Evolutionary conservation across 1,284 basidiomycete genomes (phyloP).

Genomic region (Pisolithus thermaeus): DNA sequence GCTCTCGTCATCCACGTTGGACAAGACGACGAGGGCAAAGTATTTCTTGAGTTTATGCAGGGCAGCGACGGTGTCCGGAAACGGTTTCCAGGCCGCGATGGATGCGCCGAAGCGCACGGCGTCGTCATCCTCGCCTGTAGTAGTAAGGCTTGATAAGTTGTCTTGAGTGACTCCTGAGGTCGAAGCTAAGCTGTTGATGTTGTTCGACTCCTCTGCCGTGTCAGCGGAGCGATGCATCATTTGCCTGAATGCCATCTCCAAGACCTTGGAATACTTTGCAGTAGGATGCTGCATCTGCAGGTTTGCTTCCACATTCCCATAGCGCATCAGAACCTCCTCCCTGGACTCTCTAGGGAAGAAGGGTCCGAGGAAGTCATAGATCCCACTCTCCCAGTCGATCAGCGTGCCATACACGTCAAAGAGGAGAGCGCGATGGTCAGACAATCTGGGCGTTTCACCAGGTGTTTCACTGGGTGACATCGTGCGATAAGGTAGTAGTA

Average conservation of each 20-base stretch:
- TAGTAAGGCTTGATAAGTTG: conserved; percentile 13
- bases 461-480: neutral
- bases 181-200: neutral
- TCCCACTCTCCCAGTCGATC: conserved; percentile 66
- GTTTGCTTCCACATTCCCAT: conserved; percentile 47
- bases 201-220: neutral
- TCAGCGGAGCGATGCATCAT: conserved; percentile 10
- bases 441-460: conserved; percentile 9
- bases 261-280: conserved; percentile 55
- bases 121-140: conserved; percentile 8
- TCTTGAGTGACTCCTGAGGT: conserved; percentile 12
- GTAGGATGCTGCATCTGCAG: conserved; percentile 52
- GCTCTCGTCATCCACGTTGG: conserved; percentile 65
- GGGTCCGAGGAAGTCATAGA: conserved; percentile 48
- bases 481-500: neutral
- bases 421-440: conserved; percentile 34
- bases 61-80: conserved; percentile 59
- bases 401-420: conserved; percentile 73
- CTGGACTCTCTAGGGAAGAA: conserved; percentile 43
- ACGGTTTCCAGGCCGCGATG: conserved; percentile 56
- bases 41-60: conserved; percentile 51
- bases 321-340: conserved; percentile 48
- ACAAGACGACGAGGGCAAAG: conserved; percentile 66
- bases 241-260: conserved; percentile 36
- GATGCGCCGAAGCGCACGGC: conserved; percentile 47